A percentile compares a stretch with the other conserved stretches of the same genome.
Conservation (phyloP, 371 early-diverging fungal species). For the Mucor irregularis region DNA sequence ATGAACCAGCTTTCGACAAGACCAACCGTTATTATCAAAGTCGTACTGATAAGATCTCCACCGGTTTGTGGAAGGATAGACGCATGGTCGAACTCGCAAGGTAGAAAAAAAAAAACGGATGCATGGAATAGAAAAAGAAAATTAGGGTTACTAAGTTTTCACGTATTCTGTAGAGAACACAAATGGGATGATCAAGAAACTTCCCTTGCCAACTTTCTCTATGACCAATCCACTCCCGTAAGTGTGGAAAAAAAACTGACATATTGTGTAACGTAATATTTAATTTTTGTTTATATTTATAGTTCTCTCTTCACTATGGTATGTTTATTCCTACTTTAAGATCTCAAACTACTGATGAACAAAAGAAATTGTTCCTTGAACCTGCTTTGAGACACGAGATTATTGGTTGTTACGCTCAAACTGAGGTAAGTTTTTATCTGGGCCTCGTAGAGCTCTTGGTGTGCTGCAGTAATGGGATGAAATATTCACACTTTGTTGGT, state of each 20-base stretch:
- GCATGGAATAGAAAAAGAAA: no score
- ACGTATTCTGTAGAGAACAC: constrained; percentile 33
- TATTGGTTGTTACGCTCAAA: constrained; percentile 87
- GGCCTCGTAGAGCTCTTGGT: no score
- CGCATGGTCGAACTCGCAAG: constrained; percentile 48
- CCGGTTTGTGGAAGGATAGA: constrained; percentile 50
- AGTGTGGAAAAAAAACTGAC: constrained; percentile 17
- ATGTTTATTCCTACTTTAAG: constrained; percentile 83
- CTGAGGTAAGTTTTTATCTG: constrained; percentile 57
- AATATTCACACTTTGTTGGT: neutral
- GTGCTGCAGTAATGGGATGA: constrained; percentile 8
- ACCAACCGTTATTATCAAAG: constrained; percentile 53
- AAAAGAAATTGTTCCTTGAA: constrained; percentile 72
- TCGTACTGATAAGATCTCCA: constrained; percentile 48
- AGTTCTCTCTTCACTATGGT: constrained; percentile 54
- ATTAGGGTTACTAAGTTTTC: no score
- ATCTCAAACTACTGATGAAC: constrained; percentile 78
- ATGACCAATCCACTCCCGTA: constrained; percentile 47
- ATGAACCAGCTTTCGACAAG: constrained; percentile 65
- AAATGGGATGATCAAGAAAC: constrained; percentile 41
- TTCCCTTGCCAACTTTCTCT: constrained; percentile 41
- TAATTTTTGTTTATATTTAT: neutral
- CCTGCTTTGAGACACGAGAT: constrained; percentile 74
- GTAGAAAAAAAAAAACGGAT: constrained; percentile 22
- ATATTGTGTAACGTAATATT: neutral